A percentile compares a stretch with the other conserved stretches of the same genome.
Conservation (phyloP, 495 filamentous ascomycete species). For the Pseudomonodictys pantanalensis region DNA sequence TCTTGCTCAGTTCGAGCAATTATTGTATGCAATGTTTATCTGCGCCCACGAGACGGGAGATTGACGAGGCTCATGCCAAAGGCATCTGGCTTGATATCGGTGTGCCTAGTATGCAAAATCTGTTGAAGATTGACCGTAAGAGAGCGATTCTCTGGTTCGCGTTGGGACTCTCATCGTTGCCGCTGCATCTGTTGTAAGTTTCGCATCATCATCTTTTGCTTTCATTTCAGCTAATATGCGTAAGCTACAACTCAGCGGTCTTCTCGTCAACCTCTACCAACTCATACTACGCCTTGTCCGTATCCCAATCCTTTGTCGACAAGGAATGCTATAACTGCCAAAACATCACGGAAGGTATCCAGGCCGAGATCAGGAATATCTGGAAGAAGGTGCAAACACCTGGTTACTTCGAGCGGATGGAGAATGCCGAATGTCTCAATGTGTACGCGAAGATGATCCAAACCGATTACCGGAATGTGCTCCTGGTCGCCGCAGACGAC, state of each 20-base stretch:
- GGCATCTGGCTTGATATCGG: slow-evolving; percentile 19
- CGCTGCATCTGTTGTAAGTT: slow-evolving; percentile 20
- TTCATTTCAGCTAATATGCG: background rate
- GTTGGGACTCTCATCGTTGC: slow-evolving; percentile 9
- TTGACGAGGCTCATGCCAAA: slow-evolving; percentile 13
- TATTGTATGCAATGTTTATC: slow-evolving; percentile 21
- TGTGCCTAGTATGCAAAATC: slow-evolving; percentile 12
- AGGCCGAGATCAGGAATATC: background rate
- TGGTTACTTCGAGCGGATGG: slow-evolving; percentile 2
- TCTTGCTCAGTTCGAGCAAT: slow-evolving; percentile 21
- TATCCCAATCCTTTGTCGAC: slow-evolving; percentile 39
- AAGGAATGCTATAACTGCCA: background rate
- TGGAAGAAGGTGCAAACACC: background rate
- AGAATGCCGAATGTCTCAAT: slow-evolving; percentile 4
- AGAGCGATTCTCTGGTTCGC: slow-evolving; percentile 1
- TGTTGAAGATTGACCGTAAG: background rate
- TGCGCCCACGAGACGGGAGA: slow-evolving; percentile 9
- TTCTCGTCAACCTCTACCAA: slow-evolving; percentile 38
- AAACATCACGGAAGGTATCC: background rate
- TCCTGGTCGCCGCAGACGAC: slow-evolving; percentile 6
- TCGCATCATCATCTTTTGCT: background rate
- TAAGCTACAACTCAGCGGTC: slow-evolving; percentile 36
- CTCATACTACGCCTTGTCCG: slow-evolving; percentile 43
- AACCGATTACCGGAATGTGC: slow-evolving; percentile 1
- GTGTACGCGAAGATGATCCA: background rate